A percentile compares a stretch with the other conserved stretches of the same genome.
phyloP scores from a whole-genome alignment of 176 grass and related monocot species.

The Paspalum notatum region DNA sequence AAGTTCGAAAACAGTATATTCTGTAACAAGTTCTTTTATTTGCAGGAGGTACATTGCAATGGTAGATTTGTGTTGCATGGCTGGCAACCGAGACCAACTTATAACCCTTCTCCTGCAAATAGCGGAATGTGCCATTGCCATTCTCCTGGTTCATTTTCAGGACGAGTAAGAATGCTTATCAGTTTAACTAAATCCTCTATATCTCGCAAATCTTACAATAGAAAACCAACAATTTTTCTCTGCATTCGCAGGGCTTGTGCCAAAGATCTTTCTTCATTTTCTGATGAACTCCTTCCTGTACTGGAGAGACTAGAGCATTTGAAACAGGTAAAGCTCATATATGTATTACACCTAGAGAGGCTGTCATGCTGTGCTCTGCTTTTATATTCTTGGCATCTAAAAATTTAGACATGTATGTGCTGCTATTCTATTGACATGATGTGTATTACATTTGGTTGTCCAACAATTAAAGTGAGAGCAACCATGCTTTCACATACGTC shows the following conservation, averaged over 20 bases:
- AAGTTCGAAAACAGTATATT: neutral
- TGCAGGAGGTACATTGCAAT: conserved; percentile 95
- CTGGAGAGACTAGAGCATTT: conserved; percentile 88
- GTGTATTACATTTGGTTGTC: neutral
- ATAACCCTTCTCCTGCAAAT: conserved; percentile 82
- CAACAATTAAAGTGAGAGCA: neutral
- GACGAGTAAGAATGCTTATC: conserved; percentile 71
- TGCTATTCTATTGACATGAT: neutral
- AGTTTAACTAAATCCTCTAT: conserved; percentile 22
- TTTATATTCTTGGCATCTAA: neutral
- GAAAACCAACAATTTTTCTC: conserved; percentile 29
- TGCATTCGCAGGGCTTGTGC: conserved; percentile 52
- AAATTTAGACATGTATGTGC: neutral
- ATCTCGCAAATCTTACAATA: conserved; percentile 10
- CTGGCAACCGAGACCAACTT: conserved; percentile 78
- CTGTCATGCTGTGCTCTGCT: neutral
- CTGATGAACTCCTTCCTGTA: conserved; percentile 65
- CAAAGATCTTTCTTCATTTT: conserved; percentile 64
- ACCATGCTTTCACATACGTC: neutral
- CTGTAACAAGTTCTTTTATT: conserved; percentile 38
- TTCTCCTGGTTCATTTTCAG: conserved; percentile 81
- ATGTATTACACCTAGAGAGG: neutral
- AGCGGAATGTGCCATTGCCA: conserved; percentile 68
- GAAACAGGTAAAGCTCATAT: conserved; percentile 64
- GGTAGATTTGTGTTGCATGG: conserved; percentile 89